Evolutionary conservation across 768 basidiomycete genomes (phyloP), one percentile per base, ranked within the genome.

Genomic region (Lactarius vividus): DNA sequence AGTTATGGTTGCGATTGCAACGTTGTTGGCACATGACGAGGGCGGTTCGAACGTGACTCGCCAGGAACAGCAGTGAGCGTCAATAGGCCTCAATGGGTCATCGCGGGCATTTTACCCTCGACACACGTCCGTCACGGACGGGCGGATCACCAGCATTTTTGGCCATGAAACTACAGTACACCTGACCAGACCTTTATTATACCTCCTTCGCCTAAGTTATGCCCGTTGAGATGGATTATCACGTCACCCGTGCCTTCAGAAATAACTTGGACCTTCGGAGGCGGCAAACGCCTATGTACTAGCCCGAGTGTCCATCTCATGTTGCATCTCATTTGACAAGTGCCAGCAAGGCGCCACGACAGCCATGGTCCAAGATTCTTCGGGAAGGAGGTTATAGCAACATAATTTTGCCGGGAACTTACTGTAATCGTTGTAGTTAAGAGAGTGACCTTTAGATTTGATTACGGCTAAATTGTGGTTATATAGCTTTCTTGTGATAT

Each of bases 61-160:
- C 46, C 56, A 39, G 55, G 55, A 18, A 40, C 49, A 26, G 20
- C 18, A 31, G 20, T 18, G 37, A 29, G 39, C 63, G 35, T 16
- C 18, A 35, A 49, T 16, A 2, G 20, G 44, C 16, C n/a, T 15
- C 37, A 39, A n/a, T n/a, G n/a, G n/a, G n/a, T n/a, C n/a, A n/a
- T n/a, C 39, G 18, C 39, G 16, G 39, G 39, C 44, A 46, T 46
- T 46, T 10, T 20, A 46, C 44, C 44, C 44, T 46, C 44, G 5
- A 23, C 31, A 46, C 8, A n/a, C n/a, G 9, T 20, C 16, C 57
- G 42, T 63, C 56, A 63, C 15, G 1, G 54, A 44, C 37, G 37
- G 56, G n/a, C 58, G 64, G 64, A 65, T 60, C 64, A 65, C 59
- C 20, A 18, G 46, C 1, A 20, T 8, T 5, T 53, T 31, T 39